phyloP scores from a whole-genome alignment of 306 rosid genomes.

The Ochetophila trinervis region DNA sequence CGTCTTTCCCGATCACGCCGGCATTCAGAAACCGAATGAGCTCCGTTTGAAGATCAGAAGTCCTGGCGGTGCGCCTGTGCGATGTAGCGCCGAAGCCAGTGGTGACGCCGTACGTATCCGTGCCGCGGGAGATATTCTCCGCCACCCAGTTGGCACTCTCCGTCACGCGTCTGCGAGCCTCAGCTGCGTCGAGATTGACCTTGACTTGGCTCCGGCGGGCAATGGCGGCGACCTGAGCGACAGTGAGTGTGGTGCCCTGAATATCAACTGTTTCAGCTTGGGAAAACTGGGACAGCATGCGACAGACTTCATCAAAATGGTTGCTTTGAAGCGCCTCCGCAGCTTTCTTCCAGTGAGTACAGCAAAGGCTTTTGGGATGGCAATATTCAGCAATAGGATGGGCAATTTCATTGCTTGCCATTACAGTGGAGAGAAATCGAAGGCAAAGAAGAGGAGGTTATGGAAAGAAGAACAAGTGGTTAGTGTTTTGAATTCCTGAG shows the following conservation, averaged over 20 bases:
- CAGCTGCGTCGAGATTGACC: constrained; percentile 21
- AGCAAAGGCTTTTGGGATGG: background rate
- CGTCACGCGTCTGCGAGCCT: constrained; percentile 29
- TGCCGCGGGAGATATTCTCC: constrained; percentile 25
- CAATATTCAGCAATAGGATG: background rate
- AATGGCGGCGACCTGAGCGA: constrained; percentile 29
- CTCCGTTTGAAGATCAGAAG: constrained; percentile 34
- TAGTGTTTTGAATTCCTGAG: background rate
- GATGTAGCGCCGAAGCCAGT: constrained; percentile 39
- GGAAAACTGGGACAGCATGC: constrained; percentile 27
- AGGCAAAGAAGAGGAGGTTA: background rate
- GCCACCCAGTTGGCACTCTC: constrained; percentile 36
- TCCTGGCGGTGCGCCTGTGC: constrained; percentile 30
- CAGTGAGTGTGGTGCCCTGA: constrained; percentile 31
- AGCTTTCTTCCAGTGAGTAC: constrained; percentile 30
- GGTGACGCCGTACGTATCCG: constrained; percentile 35
- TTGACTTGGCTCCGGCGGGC: constrained; percentile 30
- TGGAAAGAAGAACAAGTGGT: background rate
- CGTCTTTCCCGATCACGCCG: constrained; percentile 30
- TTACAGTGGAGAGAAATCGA: background rate
- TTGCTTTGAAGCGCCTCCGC: constrained; percentile 22
- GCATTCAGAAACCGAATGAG: constrained; percentile 40
- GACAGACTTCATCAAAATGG: constrained; percentile 34
- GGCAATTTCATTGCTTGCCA: background rate
- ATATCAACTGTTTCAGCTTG: constrained; percentile 19